These are phyloP conservation scores for Umbellularia californica DNA, from an alignment of 164 flowering plant species.

Conservation along the genomic window DNA sequence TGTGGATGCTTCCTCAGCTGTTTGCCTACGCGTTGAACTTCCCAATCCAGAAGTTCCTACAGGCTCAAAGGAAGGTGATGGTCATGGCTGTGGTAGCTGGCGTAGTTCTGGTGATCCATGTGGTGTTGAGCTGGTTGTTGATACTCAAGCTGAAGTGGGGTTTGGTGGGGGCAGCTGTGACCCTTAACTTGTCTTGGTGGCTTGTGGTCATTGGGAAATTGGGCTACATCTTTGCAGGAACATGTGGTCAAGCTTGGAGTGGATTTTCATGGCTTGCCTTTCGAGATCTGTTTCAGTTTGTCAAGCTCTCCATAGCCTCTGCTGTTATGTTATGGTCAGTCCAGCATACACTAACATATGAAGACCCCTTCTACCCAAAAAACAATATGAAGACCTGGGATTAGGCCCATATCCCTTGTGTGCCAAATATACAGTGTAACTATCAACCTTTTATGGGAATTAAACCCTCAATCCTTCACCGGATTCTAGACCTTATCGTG, in stretches of 20 bases:
- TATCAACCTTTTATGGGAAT: too few species aligned
- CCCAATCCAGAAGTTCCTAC: slow-evolving; percentile 7
- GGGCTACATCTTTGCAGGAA: slow-evolving; percentile 45
- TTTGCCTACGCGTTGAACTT: slow-evolving; percentile 9
- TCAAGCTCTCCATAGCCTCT: slow-evolving; percentile 60
- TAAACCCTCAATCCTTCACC: too few species aligned
- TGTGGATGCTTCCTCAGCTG: slow-evolving; percentile 11
- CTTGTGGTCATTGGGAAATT: slow-evolving; percentile 56
- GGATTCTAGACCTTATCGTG: too few species aligned
- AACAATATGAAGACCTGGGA: too few species aligned
- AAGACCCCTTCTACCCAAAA: too few species aligned
- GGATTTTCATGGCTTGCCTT: slow-evolving; percentile 71
- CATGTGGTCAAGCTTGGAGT: slow-evolving; percentile 59
- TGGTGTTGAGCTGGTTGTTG: slow-evolving; percentile 5
- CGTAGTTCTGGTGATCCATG: slow-evolving; percentile 2
- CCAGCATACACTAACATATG: background rate
- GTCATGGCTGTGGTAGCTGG: slow-evolving; percentile 2
- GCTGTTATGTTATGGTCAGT: slow-evolving; percentile 75
- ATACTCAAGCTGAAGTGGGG: slow-evolving; percentile 52
- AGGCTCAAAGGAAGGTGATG: slow-evolving; percentile 7
- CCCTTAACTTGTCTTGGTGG: slow-evolving; percentile 60
- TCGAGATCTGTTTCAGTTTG: slow-evolving; percentile 50
- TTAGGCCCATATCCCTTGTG: too few species aligned
- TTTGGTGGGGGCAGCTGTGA: slow-evolving; percentile 60
- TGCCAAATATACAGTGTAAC: too few species aligned